Base-by-base conservation (phyloP, 805 yeast species). In the Wickerhamiella musiphila region DNA sequence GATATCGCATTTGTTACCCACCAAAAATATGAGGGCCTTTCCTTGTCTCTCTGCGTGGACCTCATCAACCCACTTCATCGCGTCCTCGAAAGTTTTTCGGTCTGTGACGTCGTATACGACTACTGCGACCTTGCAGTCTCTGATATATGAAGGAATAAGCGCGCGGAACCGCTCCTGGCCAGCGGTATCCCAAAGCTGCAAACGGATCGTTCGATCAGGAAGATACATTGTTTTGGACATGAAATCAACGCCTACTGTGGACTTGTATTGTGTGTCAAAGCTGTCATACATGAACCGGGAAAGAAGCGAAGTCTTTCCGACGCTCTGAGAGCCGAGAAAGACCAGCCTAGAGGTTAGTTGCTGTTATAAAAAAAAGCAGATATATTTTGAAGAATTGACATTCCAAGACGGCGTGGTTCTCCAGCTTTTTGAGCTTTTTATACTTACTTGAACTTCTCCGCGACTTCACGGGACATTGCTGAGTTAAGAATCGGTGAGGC, bases 281-380 rank as follows among this genome's bases (percentile, higher is more conserved):
- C 94, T 78, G 52, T 90, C 96, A 53, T 86, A 86, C 96, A 86
- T 86, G 60, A 90, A 86, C 42, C 96, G 65, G n/a, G 96, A 84
- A 44, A 86, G 81, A 39, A 86, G 66, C 2, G 96, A 86, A 4
- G 98, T 86, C 53, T 86, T 86, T 26, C 98, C 98, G 25, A 86
- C 96, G 49, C 90, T 81, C 54, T 82, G 93, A 54, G 86, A 98
- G n/a, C 98, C 98, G 23, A 86, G 64, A 53, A 86, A 90, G 22
- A 86, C 96, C 35, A 86, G 79, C 58, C 90, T 86, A 53, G n/a
- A n/a, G n/a, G n/a, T n/a, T n/a, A 74, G 48, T 37, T 46, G 21
- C 9, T 19, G n/a, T n/a, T n/a, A n/a, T n/a, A n/a, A n/a, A n/a
- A n/a, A n/a, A n/a, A n/a, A n/a, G n/a, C n/a, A n/a, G n/a, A n/a